Conservation (phyloP, 2,329 filamentous ascomycete species). For the Pseudofabraea citricarpa region DNA sequence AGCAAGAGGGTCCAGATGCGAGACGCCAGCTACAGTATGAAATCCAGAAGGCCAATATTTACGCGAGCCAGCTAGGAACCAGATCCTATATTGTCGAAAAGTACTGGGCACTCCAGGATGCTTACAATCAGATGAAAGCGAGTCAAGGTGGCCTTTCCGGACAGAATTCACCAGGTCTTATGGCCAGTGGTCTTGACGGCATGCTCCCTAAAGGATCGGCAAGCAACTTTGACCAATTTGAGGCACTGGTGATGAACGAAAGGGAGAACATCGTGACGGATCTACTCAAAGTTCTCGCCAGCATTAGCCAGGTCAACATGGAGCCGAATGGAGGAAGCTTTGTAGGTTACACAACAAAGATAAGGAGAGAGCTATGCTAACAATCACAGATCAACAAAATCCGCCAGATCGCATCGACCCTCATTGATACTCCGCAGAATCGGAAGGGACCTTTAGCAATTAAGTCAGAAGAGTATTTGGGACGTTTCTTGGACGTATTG, state of each 20-base stretch:
- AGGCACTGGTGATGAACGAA: slow-evolving; percentile 61
- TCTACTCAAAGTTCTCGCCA: slow-evolving; percentile 68
- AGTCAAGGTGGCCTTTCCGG: slow-evolving; percentile 6
- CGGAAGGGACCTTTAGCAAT: slow-evolving; percentile 46
- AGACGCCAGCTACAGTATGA: slow-evolving; percentile 67
- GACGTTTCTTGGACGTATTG: slow-evolving; percentile 68
- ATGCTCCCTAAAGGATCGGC: slow-evolving; percentile 30
- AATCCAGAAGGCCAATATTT: slow-evolving; percentile 89
- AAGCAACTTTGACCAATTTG: slow-evolving; percentile 36
- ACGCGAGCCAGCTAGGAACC: slow-evolving; percentile 74
- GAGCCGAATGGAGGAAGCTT: slow-evolving; percentile 65
- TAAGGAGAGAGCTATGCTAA: slow-evolving; percentile 5
- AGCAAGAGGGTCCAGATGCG: slow-evolving; percentile 9
- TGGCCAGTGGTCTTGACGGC: slow-evolving; percentile 21
- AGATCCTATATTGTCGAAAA: slow-evolving; percentile 83
- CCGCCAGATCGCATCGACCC: slow-evolving; percentile 74
- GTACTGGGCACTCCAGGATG: slow-evolving; percentile 73
- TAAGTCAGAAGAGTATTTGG: slow-evolving; percentile 66
- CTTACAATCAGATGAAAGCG: slow-evolving; percentile 45
- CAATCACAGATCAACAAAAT: slow-evolving; percentile 64
- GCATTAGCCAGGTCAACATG: slow-evolving; percentile 79
- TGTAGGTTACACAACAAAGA: slow-evolving; percentile 37
- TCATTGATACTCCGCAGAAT: slow-evolving; percentile 58
- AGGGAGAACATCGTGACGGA: slow-evolving; percentile 78
- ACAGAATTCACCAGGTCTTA: slow-evolving; percentile 18